A percentile compares a stretch with the other conserved stretches of the same genome.
Conservation (phyloP, 202 grass and related monocot species). For the Tripidium arundinaceum region DNA sequence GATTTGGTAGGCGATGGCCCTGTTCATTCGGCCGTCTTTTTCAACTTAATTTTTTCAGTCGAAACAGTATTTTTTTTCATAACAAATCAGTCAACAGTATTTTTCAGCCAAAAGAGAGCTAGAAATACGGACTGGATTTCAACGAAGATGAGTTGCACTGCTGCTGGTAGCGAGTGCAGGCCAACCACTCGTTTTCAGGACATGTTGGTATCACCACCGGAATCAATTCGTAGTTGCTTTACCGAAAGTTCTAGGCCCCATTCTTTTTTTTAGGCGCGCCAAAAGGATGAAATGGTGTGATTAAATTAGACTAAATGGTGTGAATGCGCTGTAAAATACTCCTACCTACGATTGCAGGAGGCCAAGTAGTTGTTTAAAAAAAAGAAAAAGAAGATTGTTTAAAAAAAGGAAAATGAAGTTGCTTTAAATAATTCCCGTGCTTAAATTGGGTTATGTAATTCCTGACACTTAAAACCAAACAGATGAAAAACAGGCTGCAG, state of each 20-base stretch:
- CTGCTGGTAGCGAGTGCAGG: not conserved
- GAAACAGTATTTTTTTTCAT: too few species aligned
- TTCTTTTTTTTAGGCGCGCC: not conserved
- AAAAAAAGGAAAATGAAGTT: too few species aligned
- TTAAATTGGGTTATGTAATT: not conserved
- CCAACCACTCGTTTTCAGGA: conserved; percentile 6
- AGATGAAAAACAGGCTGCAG: too few species aligned
- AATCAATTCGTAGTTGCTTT: not conserved
- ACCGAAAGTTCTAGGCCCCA: not conserved
- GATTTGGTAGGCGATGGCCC: too few species aligned
- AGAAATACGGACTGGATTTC: not conserved
- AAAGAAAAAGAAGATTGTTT: too few species aligned
- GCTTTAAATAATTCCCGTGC: not conserved
- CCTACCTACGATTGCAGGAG: not conserved
- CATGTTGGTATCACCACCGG: not conserved
- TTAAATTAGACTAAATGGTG: not conserved
- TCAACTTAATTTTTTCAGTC: too few species aligned
- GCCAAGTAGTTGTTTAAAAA: not conserved
- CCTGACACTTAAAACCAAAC: not conserved
- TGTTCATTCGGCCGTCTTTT: too few species aligned
- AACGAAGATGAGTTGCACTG: not conserved
- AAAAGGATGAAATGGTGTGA: not conserved
- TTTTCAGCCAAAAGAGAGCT: not conserved
- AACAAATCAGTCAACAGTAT: too few species aligned
- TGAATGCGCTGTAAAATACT: not conserved